Evolutionary conservation across 78 protist species (phyloP).

Genomic region (Corallochytrium limacisporum): DNA sequence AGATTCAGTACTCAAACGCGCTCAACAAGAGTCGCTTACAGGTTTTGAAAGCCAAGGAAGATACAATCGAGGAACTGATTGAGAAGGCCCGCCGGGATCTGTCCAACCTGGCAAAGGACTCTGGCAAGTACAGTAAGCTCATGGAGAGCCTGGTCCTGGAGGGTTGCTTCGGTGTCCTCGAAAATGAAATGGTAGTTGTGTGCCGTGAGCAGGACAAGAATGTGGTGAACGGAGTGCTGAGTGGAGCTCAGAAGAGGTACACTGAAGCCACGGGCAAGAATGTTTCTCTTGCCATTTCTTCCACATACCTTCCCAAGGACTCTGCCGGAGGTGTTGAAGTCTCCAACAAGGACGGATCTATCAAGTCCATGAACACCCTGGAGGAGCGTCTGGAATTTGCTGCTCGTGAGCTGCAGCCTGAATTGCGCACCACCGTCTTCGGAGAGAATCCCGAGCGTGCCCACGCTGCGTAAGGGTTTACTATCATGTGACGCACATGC

Average conservation of each 20-base stretch:
- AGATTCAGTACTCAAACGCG: conserved; percentile 36
- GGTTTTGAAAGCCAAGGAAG: conserved; percentile 28
- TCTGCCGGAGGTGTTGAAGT: conserved; percentile 9
- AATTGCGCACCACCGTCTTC: background rate
- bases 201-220: background rate
- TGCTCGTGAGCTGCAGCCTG: background rate
- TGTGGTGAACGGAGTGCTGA: background rate
- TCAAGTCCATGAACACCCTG: conserved; percentile 3
- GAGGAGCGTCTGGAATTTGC: conserved; percentile 9
- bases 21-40: conserved; percentile 16
- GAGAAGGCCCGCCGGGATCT: conserved; percentile 2
- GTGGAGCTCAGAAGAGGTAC: background rate
- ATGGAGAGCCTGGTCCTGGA: conserved; percentile 10
- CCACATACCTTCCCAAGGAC: background rate
- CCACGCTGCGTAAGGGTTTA: too few species aligned
- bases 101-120: background rate
- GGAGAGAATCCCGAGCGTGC: too few species aligned
- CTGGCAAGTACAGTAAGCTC: conserved; percentile 13
- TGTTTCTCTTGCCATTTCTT: background rate
- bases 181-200: too few species aligned
- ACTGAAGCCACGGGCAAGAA: background rate
- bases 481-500: too few species aligned
- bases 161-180: background rate
- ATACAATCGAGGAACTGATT: background rate
- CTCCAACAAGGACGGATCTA: background rate